Conservation (phyloP, 1,284 basidiomycete species). For the Cryptococcus sp. region DNA sequence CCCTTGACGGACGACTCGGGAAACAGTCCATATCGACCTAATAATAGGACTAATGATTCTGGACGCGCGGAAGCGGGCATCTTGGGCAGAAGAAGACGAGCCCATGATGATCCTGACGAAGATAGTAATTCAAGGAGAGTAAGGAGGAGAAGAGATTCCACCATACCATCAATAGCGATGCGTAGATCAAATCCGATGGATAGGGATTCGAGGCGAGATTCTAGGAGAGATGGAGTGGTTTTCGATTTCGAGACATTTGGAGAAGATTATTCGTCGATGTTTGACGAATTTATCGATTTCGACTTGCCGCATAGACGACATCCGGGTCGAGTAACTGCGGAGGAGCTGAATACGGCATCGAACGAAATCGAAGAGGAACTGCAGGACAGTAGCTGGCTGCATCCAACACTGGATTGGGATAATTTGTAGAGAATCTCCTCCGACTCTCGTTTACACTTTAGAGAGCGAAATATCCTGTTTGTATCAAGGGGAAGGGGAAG, state of each 20-base stretch:
- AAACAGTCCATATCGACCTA: background rate
- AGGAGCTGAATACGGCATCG: too few relatives aligned
- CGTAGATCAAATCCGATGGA: background rate
- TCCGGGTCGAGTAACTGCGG: too few relatives aligned
- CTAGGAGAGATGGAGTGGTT: background rate
- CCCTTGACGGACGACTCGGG: background rate
- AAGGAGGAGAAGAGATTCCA: background rate
- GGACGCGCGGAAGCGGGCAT: background rate
- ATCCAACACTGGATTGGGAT: too few relatives aligned
- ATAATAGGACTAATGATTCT: background rate
- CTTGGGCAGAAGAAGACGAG: background rate
- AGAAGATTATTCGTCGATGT: too few relatives aligned
- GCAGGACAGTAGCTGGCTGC: too few relatives aligned
- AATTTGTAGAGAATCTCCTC: too few relatives aligned
- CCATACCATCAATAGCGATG: background rate
- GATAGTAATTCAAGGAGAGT: background rate
- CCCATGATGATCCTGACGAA: background rate
- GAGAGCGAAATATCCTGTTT: too few relatives aligned
- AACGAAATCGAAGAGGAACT: too few relatives aligned
- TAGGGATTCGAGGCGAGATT: background rate
- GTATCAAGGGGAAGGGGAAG: too few relatives aligned
- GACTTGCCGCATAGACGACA: too few relatives aligned
- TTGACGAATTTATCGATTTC: too few relatives aligned
- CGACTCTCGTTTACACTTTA: too few relatives aligned
- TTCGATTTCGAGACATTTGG: background rate